Conservation (phyloP, 345 rosid genomes). For the Eucalyptus curtisii region DNA sequence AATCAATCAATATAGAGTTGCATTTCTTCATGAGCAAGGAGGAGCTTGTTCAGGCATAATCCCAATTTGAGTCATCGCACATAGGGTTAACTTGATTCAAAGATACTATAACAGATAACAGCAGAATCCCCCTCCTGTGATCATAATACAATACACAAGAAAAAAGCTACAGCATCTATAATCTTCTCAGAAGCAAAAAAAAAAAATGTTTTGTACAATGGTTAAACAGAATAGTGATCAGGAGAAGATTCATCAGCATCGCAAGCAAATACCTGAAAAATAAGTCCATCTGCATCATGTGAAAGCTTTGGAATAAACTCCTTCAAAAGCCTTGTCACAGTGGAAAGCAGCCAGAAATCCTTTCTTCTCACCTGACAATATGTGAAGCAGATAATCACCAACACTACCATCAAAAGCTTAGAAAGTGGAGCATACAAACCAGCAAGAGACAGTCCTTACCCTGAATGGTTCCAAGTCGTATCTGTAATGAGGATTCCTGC, state of each 20-base stretch:
- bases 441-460: conserved; percentile 31
- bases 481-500: conserved; percentile 69
- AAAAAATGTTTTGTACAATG: background rate
- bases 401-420: background rate
- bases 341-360: conserved; percentile 95
- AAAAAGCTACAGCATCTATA: background rate
- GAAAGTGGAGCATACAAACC: background rate
- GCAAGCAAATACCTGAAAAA: conserved; percentile 65
- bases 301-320: conserved; percentile 94
- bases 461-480: conserved; percentile 94
- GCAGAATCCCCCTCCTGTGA: background rate
- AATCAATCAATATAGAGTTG: background rate
- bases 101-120: background rate
- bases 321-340: conserved; percentile 73
- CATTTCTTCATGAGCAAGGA: background rate
- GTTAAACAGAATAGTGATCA: background rate
- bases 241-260: background rate
- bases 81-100: background rate
- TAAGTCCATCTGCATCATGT: conserved; percentile 96
- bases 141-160: background rate
- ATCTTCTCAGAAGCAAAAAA: background rate
- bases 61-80: background rate
- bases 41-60: background rate
- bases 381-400: background rate
- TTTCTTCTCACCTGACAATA: conserved; percentile 81